Evolutionary conservation across 352 stramenopile genomes (phyloP).

Genomic region (Phytophthora citricola): DNA sequence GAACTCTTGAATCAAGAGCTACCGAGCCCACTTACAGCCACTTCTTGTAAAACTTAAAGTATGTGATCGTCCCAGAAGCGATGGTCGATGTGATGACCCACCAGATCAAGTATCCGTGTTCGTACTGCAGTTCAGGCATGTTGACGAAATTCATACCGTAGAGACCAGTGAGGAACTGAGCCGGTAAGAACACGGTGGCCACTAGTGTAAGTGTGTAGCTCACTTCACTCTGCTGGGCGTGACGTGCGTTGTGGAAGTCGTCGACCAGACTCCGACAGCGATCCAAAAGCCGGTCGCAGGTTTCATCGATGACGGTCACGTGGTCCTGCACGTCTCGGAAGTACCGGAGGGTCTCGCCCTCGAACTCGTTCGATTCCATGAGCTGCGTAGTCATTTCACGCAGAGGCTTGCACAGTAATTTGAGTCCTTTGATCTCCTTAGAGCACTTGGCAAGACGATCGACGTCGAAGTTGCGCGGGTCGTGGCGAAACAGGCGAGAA

Average conservation of each 20-base stretch:
- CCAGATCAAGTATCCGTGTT: conserved; percentile 85
- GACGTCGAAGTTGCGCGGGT: conserved; percentile 65
- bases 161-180: conserved; percentile 88
- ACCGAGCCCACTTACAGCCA: conserved; percentile 52
- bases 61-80: conserved; percentile 47
- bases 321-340: conserved; percentile 89
- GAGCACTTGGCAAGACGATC: conserved; percentile 60
- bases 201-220: conserved; percentile 86
- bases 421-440: conserved; percentile 81
- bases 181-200: conserved; percentile 82
- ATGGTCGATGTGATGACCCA: conserved; percentile 71
- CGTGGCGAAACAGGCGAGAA: conserved; percentile 61
- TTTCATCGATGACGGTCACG: conserved; percentile 79
- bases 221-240: conserved; percentile 73
- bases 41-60: conserved; percentile 81
- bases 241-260: conserved; percentile 72
- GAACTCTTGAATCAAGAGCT: conserved; percentile 16
- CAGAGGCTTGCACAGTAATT: conserved; percentile 76
- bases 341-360: conserved; percentile 76
- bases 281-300: conserved; percentile 82
- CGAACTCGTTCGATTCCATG: conserved; percentile 72
- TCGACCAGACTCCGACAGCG: conserved; percentile 71
- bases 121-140: conserved; percentile 84
- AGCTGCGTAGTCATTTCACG: conserved; percentile 79
- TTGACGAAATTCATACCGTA: conserved; percentile 92